Conservation (phyloP, 164 flowering plant genomes). For the Umbilicus rupestris region DNA sequence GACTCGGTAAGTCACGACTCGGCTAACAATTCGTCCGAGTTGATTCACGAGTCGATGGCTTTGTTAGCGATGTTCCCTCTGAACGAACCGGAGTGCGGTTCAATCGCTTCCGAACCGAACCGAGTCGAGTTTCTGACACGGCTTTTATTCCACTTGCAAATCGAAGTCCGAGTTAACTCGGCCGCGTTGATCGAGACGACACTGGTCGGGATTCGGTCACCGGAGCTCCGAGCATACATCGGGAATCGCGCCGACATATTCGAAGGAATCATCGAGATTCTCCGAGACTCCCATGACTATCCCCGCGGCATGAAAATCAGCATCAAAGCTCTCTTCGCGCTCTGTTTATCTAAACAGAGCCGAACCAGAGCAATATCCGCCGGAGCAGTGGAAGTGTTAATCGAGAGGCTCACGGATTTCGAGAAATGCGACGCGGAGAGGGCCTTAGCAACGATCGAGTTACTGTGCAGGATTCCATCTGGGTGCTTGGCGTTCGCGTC, state of each 20-base stretch:
- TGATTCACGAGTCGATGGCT: slow-evolving; percentile 58
- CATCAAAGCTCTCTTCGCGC: slow-evolving; percentile 59
- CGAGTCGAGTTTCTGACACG: slow-evolving; percentile 30
- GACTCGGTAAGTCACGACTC: slow-evolving; percentile 4
- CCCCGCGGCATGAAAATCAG: slow-evolving; percentile 62
- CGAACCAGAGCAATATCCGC: slow-evolving; percentile 57
- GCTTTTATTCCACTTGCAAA: slow-evolving; percentile 43
- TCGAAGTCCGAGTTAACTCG: slow-evolving; percentile 62
- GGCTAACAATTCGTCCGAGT: slow-evolving; percentile 25
- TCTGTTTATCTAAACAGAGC: slow-evolving; percentile 64
- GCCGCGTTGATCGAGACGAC: slow-evolving; percentile 63
- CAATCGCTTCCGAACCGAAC: slow-evolving; percentile 39
- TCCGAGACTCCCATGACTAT: slow-evolving; percentile 29
- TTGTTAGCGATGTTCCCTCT: slow-evolving; percentile 45
- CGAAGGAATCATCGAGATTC: slow-evolving; percentile 50
- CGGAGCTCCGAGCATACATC: slow-evolving; percentile 45
- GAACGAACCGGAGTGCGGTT: slow-evolving; percentile 37
- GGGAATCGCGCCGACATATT: slow-evolving; percentile 40
- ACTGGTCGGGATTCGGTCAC: slow-evolving; percentile 43
- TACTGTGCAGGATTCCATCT: slow-evolving; percentile 55
- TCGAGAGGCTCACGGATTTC: slow-evolving; percentile 53
- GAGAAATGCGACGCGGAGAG: slow-evolving; percentile 83
- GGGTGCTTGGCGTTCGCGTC: slow-evolving; percentile 64
- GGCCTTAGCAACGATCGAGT: slow-evolving; percentile 82
- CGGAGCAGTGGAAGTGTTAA: slow-evolving; percentile 59